A percentile compares a stretch with the other conserved stretches of the same genome.
Evolutionary conservation across 2,329 filamentous ascomycete species (phyloP).

Genomic region (Cladosporium sp.): DNA sequence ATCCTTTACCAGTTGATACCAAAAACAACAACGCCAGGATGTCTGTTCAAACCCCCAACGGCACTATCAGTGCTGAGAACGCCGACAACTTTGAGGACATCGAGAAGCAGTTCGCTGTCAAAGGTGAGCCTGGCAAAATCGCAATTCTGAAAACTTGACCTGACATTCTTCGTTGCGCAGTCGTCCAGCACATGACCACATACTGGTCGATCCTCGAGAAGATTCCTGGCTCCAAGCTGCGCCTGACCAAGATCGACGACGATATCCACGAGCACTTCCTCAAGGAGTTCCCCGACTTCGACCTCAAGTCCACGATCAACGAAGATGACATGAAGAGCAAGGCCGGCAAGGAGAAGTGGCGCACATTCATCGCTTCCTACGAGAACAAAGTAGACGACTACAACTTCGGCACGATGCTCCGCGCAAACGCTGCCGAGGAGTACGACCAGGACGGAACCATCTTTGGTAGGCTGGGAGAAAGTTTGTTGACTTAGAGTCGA

Average conservation of each 20-base stretch:
- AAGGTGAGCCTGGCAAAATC: conserved; percentile 58
- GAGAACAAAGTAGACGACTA: conserved; percentile 95
- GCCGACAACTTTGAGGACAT: conserved; percentile 70
- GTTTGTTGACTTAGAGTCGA: neutral
- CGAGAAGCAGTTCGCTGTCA: conserved; percentile 99
- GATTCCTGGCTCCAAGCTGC: conserved; percentile 82
- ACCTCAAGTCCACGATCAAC: conserved; percentile 75
- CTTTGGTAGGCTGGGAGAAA: conserved; percentile 64
- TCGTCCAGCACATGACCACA: conserved; percentile 92
- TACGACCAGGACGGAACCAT: conserved; percentile 90
- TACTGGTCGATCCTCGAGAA: conserved; percentile 97
- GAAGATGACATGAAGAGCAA: conserved; percentile 99
- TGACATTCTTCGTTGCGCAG: conserved; percentile 44
- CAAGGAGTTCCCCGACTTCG: conserved; percentile 87
- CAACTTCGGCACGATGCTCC: conserved; percentile 95
- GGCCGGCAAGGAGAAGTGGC: conserved; percentile 88
- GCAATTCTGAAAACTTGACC: neutral
- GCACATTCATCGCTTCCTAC: conserved; percentile 89
- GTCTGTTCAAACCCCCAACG: conserved; percentile 18
- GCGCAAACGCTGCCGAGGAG: conserved; percentile 74
- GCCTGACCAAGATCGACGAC: conserved; percentile 91
- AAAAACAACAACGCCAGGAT: conserved; percentile 1
- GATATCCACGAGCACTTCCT: conserved; percentile 91
- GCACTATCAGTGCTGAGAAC: conserved; percentile 52
- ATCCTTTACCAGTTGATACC: neutral